A percentile compares a stretch with the other conserved stretches of the same genome.
Conservation (phyloP, 768 basidiomycete species). For the Mycena belliarum region DNA sequence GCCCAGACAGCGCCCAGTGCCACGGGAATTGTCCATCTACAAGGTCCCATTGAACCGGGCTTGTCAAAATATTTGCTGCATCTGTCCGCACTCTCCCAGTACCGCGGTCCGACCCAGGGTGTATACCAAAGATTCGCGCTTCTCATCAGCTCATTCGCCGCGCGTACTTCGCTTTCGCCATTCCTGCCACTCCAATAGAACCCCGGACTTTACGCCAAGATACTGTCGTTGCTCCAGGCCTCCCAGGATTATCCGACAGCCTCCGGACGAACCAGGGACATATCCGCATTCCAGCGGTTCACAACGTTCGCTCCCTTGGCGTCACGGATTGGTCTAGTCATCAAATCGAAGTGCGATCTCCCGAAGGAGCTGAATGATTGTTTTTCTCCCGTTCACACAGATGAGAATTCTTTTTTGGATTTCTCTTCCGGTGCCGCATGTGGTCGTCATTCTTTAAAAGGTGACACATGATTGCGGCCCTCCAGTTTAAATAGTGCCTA, state of each 20-base stretch:
- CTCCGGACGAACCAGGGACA: constrained; percentile 3
- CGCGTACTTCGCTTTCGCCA: not conserved
- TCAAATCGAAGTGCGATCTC: constrained; percentile 6
- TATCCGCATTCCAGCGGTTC: not conserved
- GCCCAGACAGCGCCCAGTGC: too few relatives aligned
- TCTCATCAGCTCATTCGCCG: not conserved
- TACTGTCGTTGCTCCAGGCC: not conserved
- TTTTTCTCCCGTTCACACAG: constrained; percentile 13
- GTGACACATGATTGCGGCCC: constrained; percentile 22
- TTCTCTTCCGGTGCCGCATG: constrained; percentile 21
- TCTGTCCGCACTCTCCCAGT: too few relatives aligned
- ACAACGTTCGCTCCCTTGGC: not conserved
- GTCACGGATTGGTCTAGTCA: not conserved
- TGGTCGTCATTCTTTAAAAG: constrained; percentile 7
- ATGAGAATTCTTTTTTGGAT: constrained; percentile 14
- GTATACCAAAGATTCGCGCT: too few relatives aligned
- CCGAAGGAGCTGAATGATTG: not conserved
- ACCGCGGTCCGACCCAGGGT: too few relatives aligned
- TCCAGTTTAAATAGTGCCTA: constrained; percentile 28
- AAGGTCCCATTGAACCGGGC: too few relatives aligned
- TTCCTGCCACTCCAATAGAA: not conserved
- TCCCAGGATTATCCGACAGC: not conserved
- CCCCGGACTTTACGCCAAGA: constrained; percentile 2
- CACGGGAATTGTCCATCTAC: too few relatives aligned
- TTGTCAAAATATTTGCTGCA: too few relatives aligned